Base-by-base conservation (phyloP, 768 basidiomycete genomes). In the Trametes cingulata region DNA sequence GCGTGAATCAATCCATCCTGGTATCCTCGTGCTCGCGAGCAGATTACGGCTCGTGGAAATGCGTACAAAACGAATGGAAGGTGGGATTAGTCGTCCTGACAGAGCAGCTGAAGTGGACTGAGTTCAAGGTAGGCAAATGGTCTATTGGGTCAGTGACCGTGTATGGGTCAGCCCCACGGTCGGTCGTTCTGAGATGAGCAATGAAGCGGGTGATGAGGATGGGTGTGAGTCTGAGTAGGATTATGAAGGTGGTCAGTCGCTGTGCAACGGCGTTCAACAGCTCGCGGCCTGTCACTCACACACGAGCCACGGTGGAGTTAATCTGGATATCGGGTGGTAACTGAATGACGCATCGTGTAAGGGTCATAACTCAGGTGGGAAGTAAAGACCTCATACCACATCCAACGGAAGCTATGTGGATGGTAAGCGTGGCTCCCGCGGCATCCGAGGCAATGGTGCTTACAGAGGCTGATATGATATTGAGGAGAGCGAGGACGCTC, bases 151-250 rank as follows among this genome's bases (percentile, higher is more conserved):
- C 27, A 10, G 6, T 46, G 7, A 5, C 20, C 37, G 24, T 22
- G 15, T 46, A 12, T 22, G 10, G 25, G 40, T 24, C 24, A 10
- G 3, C 15, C 12, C 10, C 15, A 33, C 27, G 20, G 15, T 48
- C 45, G 29, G 45, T 15, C 15, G 36, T 22, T 8, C 36, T 22
- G 22, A 56, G 29, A 2, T 17, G 9, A 17, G 37, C 35, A 24
- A 56, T 56, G 52, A 54, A 54, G 12, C 52, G 40, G 17, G 52
- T 54, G 6, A 22, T 40, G 8, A 56, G 55, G 36, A 56, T 56
- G 10, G 46, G 55, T 1, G 46, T 56, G 22, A 56, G 46, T 17
- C 55, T 56, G n/a, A n/a, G n/a, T n/a, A n/a, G n/a, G n/a, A n/a
- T n/a, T n/a, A n/a, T n/a, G n/a, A n/a, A 24, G 13, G 24, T 39